Base-by-base conservation (phyloP, 1,284 basidiomycete genomes). In the Trametes sp. region DNA sequence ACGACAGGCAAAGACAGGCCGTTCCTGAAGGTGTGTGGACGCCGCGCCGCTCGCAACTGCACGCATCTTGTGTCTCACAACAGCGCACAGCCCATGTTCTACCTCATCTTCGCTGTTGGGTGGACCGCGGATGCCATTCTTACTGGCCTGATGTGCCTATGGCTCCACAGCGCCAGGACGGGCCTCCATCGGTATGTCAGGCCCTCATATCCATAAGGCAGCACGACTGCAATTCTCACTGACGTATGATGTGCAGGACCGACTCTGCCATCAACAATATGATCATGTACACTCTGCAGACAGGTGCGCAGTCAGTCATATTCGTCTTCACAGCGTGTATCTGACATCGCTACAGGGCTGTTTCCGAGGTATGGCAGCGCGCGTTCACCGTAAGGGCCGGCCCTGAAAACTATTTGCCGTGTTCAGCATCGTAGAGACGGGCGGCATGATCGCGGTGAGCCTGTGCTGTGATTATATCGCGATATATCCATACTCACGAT, bases 261-360 rank as follows among this genome's bases (percentile, higher is more conserved):
- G 58, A 66, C 23, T 59, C 60, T 1, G 26, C 59, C 33, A 62
- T 68, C 54, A 66, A 64, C 28, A 41, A 16, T 1, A 29, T 68
- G 45, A 66, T 66, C 14, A 16, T 68, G 48, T 66, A 64, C 50
- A 46, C 54, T 1, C 56, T 68, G 35, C 42, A 62, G 19, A 61
- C 62, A 9, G 64, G 67, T 64, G 35, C 21, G 62, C 49, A 19
- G 2, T 28, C 11, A 10, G 23, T 29, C 2, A 29, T 23, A 53
- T 26, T 16, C 31, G 9, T 16, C 6, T n/a, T 23, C 31, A 2
- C 4, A 4, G 10, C 29, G 2, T 21, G 31, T 5, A n/a, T 29
- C 33, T 51, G 33, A 51, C 33, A 10, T 13, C 21, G 7, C 5
- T 2, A 6, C n/a, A 66, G 65, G 61, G 11, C 48, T 62, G 3